Evolutionary conservation across 1,284 basidiomycete species (phyloP).

Genomic region (Apiotrichum domesticum): DNA sequence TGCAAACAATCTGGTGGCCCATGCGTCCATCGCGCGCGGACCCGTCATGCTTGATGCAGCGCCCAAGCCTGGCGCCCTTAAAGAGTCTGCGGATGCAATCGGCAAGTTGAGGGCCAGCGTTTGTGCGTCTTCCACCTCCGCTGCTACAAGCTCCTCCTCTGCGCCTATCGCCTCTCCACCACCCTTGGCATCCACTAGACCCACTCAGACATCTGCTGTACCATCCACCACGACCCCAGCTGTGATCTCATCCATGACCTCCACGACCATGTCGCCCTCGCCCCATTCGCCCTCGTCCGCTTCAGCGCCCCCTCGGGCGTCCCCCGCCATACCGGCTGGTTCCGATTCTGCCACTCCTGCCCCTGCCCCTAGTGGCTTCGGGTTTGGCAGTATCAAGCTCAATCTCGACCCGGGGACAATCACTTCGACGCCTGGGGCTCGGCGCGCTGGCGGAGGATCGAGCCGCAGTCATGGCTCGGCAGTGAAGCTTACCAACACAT

Average conservation of each 20-base stretch:
- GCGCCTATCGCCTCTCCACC: background rate
- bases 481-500: constrained; percentile 7
- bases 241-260: background rate
- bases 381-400: constrained; percentile 26
- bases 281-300: background rate
- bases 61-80: constrained; percentile 9
- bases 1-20: constrained; percentile 9
- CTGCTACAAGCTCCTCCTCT: background rate
- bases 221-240: background rate
- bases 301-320: background rate
- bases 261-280: background rate
- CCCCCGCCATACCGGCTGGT: background rate
- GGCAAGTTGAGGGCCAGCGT: background rate
- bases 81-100: background rate
- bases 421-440: background rate
- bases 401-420: constrained; percentile 21
- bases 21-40: constrained; percentile 15
- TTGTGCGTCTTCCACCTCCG: background rate
- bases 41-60: constrained; percentile 14
- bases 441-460: background rate
- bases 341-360: background rate
- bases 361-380: background rate
- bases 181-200: background rate
- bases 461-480: constrained; percentile 16
- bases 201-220: background rate